Base-by-base conservation (phyloP, 1,284 basidiomycete genomes). In the Exsudoporus floridanus region DNA sequence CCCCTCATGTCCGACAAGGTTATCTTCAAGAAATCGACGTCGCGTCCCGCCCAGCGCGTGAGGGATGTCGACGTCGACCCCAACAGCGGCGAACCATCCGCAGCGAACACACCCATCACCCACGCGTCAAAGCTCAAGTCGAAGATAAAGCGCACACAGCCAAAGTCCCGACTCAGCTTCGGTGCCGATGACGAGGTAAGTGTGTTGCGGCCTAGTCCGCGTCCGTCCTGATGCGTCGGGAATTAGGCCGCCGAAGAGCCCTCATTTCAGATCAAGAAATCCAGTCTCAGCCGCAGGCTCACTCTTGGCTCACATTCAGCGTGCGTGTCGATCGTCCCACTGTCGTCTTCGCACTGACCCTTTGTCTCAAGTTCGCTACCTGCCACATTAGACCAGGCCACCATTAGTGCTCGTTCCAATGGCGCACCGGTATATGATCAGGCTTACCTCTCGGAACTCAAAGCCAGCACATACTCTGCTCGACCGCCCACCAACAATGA, bases 401-500 rank as follows among this genome's bases (percentile, higher is more conserved):
- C 75, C 12, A 78, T 82, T 12, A 74, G 81, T 7, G 63, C 76
- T 25, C 74, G 68, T 46, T 67, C 77, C 3, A 67, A 67, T 63
- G 77, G 73, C 4, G 67, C 70, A 4, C 84, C 86, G 0, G 76
- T 76, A 13, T 97, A 97, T 67, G 86, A 88, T 54, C 77, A 82
- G 27, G 87, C 86, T 48, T 87, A 94, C 67, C 78, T 96, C 14
- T 81, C 86, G 19, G 81, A 94, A 64, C 79, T 96, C 38, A 94
- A 91, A 74, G 90, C 91, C 2, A 85, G 78, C 53, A 94, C 92
- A 0, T 84, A 84, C 4, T 77, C 79, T 1, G 72, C 82, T 16
- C 78, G 86, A 46, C 82, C 80, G 1, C 69, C 74, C 2, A 60
- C 72, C 10, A 54, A 62, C 37, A 60, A 66, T 41, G 73, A 74